phyloP scores from a whole-genome alignment of 192 early-diverging fungal species.

The Globomyces pollinis-pini region DNA sequence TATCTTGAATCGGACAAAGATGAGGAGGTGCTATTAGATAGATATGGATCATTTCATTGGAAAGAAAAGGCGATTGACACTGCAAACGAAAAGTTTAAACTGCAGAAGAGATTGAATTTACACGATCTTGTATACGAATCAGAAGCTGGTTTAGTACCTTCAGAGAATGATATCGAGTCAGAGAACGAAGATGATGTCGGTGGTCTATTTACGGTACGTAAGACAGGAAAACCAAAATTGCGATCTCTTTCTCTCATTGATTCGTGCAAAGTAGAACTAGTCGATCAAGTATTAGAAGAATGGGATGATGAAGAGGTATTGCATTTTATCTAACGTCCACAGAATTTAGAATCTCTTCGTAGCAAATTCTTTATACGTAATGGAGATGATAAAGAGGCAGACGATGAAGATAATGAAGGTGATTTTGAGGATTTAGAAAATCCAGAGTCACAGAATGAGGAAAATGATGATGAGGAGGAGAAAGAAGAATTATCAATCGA shows the following conservation, averaged over 20 bases:
- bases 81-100: constrained; percentile 48
- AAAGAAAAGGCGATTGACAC: constrained; percentile 60
- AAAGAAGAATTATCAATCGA: constrained; percentile 37
- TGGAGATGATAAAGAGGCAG: constrained; percentile 19
- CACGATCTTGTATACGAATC: constrained; percentile 85
- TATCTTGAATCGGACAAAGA: constrained; percentile 25
- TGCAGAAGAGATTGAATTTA: constrained; percentile 61
- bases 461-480: constrained; percentile 48
- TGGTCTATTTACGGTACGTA: constrained; percentile 53
- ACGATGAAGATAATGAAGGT: constrained; percentile 47
- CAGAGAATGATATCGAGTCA: constrained; percentile 32
- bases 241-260: constrained; percentile 49
- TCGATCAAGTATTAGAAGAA: constrained; percentile 48
- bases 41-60: constrained; percentile 55
- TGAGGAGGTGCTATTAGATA: constrained; percentile 20
- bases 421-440: constrained; percentile 75
- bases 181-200: constrained; percentile 43
- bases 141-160: constrained; percentile 24
- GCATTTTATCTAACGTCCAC: constrained; percentile 14
- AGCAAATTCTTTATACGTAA: constrained; percentile 66
- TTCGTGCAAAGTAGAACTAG: constrained; percentile 57
- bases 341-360: constrained; percentile 54
- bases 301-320: constrained; percentile 60
- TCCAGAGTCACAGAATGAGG: constrained; percentile 45
- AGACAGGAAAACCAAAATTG: constrained; percentile 20